Base-by-base conservation (phyloP, 1,284 basidiomycete genomes). In the Naganishia sp. region DNA sequence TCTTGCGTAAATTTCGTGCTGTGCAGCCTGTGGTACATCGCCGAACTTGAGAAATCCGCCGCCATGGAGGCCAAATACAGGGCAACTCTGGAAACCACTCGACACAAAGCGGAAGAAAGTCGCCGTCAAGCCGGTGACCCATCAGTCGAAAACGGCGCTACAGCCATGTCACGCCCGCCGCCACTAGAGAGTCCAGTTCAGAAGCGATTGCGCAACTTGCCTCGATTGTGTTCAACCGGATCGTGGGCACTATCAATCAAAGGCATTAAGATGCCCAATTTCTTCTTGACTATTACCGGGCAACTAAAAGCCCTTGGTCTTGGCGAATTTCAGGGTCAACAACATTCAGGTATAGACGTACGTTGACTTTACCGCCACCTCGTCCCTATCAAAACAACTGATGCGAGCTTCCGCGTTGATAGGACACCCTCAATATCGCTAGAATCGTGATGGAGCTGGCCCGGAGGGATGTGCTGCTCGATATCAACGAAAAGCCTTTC, bases 341-440 rank as follows among this genome's bases (percentile, higher is more conserved):
- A 87, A 68, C 93, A 96, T 78, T 88, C 87, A 72, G 93, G 93
- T 23, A 88, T 94, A 49, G 90, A 92, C 77, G 91, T 92, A 72
- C 82, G 89, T 86, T 7, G 28, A 15, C 11, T 10, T 21, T 21
- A 21, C 21, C 21, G 21, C 21, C 13, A 39, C 36, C 13, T 39
- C 10, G 36, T 39, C 55, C 53, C 4, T 39, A 2, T 2, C 2
- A 39, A 13, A 39, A 13, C 36, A 2, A 39, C 36, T 39, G 36
- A 39, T 39, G 28, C 6, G 0, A 39, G 4, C 3, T 39, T 39
- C 2, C 36, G 36, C 36, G 36, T n/a, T 6, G 57, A 50, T 67
- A 94, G 91, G 93, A 96, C 78, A 85, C 90, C 36, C 87, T 89
- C 16, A 95, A 95, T 75, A 86, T 95, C 63, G 84, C 88, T 18